Percentiles rank a stretch among this genome's conserved stretches.
These are phyloP conservation scores for Pleurotus ostreatus DNA, from an alignment of 768 basidiomycete species.

Conservation along the genomic window DNA sequence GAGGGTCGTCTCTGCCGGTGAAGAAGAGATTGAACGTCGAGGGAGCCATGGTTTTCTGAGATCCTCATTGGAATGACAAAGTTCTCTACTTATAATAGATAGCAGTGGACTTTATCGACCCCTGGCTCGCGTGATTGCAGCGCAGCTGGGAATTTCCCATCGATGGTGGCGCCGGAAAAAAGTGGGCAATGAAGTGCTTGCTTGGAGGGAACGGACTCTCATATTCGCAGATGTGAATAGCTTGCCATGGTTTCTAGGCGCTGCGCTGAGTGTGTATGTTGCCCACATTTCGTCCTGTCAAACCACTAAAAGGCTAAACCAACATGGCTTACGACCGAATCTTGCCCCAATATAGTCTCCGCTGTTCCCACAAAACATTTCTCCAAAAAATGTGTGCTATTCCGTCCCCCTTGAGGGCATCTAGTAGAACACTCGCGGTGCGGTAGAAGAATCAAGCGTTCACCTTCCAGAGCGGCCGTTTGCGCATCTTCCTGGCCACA, in stretches of 20 bases:
- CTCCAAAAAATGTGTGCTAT: background rate
- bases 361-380: background rate
- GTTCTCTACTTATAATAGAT: constrained; percentile 35
- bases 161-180: constrained; percentile 47
- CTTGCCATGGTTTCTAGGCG: background rate
- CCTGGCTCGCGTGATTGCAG: constrained; percentile 45
- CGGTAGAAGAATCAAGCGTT: constrained; percentile 51
- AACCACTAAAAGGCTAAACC: constrained; percentile 13
- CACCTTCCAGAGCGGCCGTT: constrained; percentile 77
- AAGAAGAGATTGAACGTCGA: constrained; percentile 60
- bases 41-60: constrained; percentile 29
- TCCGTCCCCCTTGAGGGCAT: background rate
- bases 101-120: constrained; percentile 33
- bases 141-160: constrained; percentile 46
- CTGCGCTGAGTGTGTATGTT: background rate
- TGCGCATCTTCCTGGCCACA: constrained; percentile 83
- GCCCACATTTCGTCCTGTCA: constrained; percentile 3
- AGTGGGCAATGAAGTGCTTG: constrained; percentile 16
- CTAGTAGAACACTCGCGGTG: background rate
- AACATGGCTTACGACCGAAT: constrained; percentile 8
- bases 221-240: background rate
- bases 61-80: constrained; percentile 26
- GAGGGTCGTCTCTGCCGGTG: constrained; percentile 66
- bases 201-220: background rate
- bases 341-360: constrained; percentile 4